Base-by-base conservation (phyloP, 2,329 filamentous ascomycete species). In the Thelonectria blattea region DNA sequence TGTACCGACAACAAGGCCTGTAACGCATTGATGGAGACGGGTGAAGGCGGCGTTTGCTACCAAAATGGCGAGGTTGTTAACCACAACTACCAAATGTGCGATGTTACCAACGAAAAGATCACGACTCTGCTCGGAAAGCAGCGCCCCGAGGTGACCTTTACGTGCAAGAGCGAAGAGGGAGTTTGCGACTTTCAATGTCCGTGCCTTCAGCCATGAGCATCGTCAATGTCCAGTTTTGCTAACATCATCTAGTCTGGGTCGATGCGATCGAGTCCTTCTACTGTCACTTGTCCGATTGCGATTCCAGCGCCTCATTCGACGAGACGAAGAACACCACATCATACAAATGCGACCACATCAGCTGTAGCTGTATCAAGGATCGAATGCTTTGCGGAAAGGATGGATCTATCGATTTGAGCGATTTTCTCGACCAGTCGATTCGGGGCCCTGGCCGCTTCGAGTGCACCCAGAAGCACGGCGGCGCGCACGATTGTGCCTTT, bases 11-110 rank as follows among this genome's bases (percentile, higher is more conserved):
- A 98, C 74, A 81, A 90, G 67, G 93, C 91, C 15, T 99, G 95
- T 73, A 87, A 95, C 74, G 88, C 91, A 34, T 81, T 99, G 77
- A 96, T 96, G 88, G 91, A 92, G 4, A 88, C 89, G 14, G 86
- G 86, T 3, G 85, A 92, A 62, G 92, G 89, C 47, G 95, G 93
- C 32, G 88, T 97, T 11, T 99, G 95, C 79, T 98, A 97, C 75
- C 90, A 91, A 72, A 89, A 94, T 68, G 94, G 94, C 47, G 87
- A 96, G 67, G 89, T 96, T 11, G 89, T 98, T 64, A 93, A 95
- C 70, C 88, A 96, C 78, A 99, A 98, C 80, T 94, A 93, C 79
- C 96, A 99, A 78, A 95, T 97, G 80, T 99, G 95, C 79, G 92
- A 96, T 76, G 95, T 99, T 66, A 98, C 93, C 57, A 99, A 99